Conservation (phyloP, 495 filamentous ascomycete species). For the Entonaema liquescens region DNA sequence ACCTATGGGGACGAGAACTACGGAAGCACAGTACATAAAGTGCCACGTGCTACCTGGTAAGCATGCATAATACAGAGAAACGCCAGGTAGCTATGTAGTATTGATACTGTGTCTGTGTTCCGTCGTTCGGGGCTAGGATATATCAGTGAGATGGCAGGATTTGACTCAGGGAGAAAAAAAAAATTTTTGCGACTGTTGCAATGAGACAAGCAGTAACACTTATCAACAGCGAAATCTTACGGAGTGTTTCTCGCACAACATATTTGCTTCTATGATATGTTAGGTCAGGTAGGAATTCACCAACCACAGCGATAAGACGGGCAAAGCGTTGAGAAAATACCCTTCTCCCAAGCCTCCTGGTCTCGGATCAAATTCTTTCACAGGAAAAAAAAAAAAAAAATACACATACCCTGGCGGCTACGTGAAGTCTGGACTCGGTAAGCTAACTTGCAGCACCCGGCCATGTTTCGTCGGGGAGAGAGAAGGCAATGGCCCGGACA, state of each 20-base stretch:
- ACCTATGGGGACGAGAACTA: background rate
- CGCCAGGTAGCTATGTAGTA: slow-evolving; percentile 17
- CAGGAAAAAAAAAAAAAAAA: too few species aligned
- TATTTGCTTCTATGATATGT: too few species aligned
- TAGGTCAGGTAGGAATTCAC: background rate
- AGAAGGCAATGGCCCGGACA: slow-evolving; percentile 10
- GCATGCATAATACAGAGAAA: background rate
- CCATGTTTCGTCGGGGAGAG: slow-evolving; percentile 3
- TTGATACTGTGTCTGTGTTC: slow-evolving; percentile 14
- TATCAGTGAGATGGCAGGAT: slow-evolving; percentile 6
- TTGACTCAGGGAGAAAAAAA: slow-evolving; percentile 9
- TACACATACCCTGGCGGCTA: background rate
- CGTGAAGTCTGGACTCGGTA: slow-evolving; percentile 29
- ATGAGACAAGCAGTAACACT: slow-evolving; percentile 20
- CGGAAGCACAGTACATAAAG: slow-evolving; percentile 20
- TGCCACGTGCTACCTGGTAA: background rate
- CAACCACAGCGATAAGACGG: background rate
- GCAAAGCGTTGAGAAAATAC: background rate
- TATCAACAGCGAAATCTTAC: background rate
- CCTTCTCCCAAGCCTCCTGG: background rate
- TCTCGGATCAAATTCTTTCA: slow-evolving; percentile 6
- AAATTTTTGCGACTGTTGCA: slow-evolving; percentile 1
- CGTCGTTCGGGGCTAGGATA: slow-evolving; percentile 17
- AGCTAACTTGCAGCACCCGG: slow-evolving; percentile 5
- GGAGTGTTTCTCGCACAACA: too few species aligned